These are phyloP conservation scores for Dentipellis fragilis DNA, from an alignment of 768 basidiomycete genomes.

Conservation along the genomic window DNA sequence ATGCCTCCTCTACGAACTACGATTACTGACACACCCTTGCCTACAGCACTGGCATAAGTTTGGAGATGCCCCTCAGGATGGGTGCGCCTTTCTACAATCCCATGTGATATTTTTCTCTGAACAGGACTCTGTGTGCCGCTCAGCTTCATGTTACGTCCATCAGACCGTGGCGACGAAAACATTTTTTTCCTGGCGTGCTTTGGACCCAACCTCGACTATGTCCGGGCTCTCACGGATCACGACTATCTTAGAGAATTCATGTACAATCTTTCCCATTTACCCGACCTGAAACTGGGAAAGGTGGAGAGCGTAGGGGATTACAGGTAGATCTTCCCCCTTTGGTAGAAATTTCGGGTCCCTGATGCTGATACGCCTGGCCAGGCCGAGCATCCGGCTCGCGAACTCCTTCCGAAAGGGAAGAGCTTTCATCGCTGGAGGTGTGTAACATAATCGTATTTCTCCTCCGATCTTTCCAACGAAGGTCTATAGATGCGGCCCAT, in stretches of 20 bases:
- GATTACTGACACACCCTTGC: background rate
- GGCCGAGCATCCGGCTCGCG: slow-evolving; percentile 11
- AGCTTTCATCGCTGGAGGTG: slow-evolving; percentile 14
- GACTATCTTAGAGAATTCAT: background rate
- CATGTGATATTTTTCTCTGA: background rate
- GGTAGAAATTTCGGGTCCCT: no score
- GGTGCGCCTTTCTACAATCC: background rate
- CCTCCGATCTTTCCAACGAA: slow-evolving; percentile 5
- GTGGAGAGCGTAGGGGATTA: slow-evolving; percentile 1
- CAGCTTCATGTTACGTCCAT: background rate
- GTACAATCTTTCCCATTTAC: background rate
- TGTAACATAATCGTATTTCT: background rate
- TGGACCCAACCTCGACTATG: background rate
- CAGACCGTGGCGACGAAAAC: background rate
- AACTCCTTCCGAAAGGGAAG: slow-evolving; percentile 8
- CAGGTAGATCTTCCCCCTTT: background rate
- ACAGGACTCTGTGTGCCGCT: background rate
- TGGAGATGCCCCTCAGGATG: background rate
- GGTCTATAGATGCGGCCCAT: slow-evolving; percentile 3
- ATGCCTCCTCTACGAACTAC: background rate
- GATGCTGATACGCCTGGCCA: background rate
- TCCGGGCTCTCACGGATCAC: background rate
- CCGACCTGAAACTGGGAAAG: slow-evolving; percentile 1
- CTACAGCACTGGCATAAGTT: background rate
- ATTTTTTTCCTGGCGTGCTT: background rate